These are phyloP conservation scores for Lecanoromycetidae sp. DNA, from an alignment of 2,329 filamentous ascomycete species.

Conservation along the genomic window DNA sequence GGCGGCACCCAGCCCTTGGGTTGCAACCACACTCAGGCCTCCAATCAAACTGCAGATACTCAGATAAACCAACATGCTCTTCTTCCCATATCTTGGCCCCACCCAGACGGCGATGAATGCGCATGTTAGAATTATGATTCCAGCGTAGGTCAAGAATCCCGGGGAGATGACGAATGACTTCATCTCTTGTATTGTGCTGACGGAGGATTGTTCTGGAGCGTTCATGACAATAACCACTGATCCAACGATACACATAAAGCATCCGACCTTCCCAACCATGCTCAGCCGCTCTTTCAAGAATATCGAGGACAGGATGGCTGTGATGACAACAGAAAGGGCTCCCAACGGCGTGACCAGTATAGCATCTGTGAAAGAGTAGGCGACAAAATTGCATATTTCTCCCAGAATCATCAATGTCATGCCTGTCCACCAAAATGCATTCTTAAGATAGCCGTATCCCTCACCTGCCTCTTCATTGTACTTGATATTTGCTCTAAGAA, in stretches of 20 bases:
- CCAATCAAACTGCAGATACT: slow-evolving; percentile 93
- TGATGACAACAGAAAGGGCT: slow-evolving; percentile 83
- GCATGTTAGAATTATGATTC: slow-evolving; percentile 66
- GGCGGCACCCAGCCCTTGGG: slow-evolving; percentile 81
- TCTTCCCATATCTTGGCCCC: slow-evolving; percentile 82
- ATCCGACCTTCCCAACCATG: slow-evolving; percentile 90
- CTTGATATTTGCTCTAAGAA: slow-evolving; percentile 87
- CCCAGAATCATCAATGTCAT: slow-evolving; percentile 97
- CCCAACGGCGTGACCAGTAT: slow-evolving; percentile 89
- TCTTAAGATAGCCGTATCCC: slow-evolving; percentile 94
- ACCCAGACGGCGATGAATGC: slow-evolving; percentile 63
- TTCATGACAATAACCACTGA: slow-evolving; percentile 92
- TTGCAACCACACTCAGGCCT: slow-evolving; percentile 86
- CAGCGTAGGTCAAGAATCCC: slow-evolving; percentile 74
- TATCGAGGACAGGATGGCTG: slow-evolving; percentile 79
- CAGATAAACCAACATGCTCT: slow-evolving; percentile 95
- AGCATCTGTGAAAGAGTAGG: slow-evolving; percentile 92
- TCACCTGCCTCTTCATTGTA: slow-evolving; percentile 93
- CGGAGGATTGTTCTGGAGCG: slow-evolving; percentile 73
- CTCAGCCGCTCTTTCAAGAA: slow-evolving; percentile 92
- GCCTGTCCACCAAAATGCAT: slow-evolving; percentile 84
- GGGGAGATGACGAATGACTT: slow-evolving; percentile 73
- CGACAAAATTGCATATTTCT: slow-evolving; percentile 93
- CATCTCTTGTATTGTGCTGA: slow-evolving; percentile 84
- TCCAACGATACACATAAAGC: slow-evolving; percentile 88